Evolutionary conservation across 2,329 filamentous ascomycete species (phyloP).

Genomic region (Ceratocystis colombiana): DNA sequence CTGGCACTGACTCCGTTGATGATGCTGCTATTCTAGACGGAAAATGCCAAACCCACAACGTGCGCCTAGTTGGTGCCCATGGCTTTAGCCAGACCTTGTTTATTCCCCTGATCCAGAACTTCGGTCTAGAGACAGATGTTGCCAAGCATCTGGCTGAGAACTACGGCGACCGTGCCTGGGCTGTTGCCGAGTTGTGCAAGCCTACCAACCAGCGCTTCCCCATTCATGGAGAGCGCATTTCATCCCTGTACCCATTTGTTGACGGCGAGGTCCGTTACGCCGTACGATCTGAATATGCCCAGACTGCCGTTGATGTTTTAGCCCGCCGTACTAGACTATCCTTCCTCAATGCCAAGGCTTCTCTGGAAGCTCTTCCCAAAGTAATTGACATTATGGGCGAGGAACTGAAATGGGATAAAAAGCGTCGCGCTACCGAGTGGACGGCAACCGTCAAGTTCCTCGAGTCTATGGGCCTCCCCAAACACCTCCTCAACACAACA

Average conservation of each 20-base stretch:
- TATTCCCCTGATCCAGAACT: slow-evolving; percentile 91
- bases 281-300: slow-evolving; percentile 79
- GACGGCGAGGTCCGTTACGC: slow-evolving; percentile 88
- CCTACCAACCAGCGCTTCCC: slow-evolving; percentile 73
- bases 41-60: slow-evolving; percentile 70
- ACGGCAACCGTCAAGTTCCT: slow-evolving; percentile 55
- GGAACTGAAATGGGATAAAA: slow-evolving; percentile 67
- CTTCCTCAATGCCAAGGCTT: slow-evolving; percentile 85
- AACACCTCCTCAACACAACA: slow-evolving; percentile 48
- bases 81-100: slow-evolving; percentile 82
- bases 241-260: slow-evolving; percentile 74
- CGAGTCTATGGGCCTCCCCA: slow-evolving; percentile 56
- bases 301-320: slow-evolving; percentile 80
- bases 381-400: slow-evolving; percentile 84
- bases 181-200: slow-evolving; percentile 68
- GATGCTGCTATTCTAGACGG: slow-evolving; percentile 57
- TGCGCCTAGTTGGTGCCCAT: slow-evolving; percentile 72
- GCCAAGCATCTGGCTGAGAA: slow-evolving; percentile 78
- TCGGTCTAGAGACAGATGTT: slow-evolving; percentile 81
- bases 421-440: slow-evolving; percentile 71
- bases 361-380: slow-evolving; percentile 70
- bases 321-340: slow-evolving; percentile 75
- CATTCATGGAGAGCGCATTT: slow-evolving; percentile 69
- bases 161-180: slow-evolving; percentile 89
- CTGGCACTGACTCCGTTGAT: slow-evolving; percentile 57